Conservation (phyloP, 306 rosid genomes). For the Prunus mongolica region DNA sequence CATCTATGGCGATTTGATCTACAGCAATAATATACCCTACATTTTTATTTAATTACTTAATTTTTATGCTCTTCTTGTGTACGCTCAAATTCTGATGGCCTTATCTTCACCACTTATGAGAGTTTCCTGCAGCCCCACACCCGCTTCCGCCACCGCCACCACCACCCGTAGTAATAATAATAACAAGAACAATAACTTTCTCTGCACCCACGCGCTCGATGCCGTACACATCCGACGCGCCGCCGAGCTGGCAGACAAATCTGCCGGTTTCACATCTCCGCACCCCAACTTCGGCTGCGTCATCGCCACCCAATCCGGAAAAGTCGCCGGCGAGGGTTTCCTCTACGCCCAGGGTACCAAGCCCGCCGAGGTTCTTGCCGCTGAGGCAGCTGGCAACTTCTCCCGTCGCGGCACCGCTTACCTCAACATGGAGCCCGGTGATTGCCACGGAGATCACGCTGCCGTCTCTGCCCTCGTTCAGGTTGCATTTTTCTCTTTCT, state of each 20-base stretch:
- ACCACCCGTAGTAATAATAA: background rate
- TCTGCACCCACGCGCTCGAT: constrained; percentile 32
- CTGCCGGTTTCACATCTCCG: constrained; percentile 82
- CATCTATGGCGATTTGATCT: too few relatives aligned
- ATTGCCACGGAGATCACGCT: constrained; percentile 72
- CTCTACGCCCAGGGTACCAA: constrained; percentile 88
- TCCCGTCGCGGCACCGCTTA: constrained; percentile 64
- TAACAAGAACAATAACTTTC: background rate
- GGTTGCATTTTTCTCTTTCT: constrained; percentile 33
- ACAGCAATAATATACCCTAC: too few relatives aligned
- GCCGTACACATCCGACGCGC: constrained; percentile 63
- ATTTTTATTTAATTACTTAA: too few relatives aligned
- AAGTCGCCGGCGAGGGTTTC: constrained; percentile 71
- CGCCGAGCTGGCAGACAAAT: constrained; percentile 59
- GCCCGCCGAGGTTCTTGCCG: constrained; percentile 79
- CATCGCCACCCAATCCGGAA: constrained; percentile 49
- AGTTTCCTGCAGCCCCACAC: too few relatives aligned
- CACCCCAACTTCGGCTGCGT: constrained; percentile 94
- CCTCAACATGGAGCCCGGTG: constrained; percentile 90
- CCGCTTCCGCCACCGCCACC: too few relatives aligned
- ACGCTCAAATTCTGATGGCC: too few relatives aligned
- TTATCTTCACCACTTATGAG: too few relatives aligned
- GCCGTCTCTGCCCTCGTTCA: constrained; percentile 77
- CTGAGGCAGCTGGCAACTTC: constrained; percentile 47
- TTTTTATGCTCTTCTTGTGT: too few relatives aligned